A percentile compares a stretch with the other conserved stretches of the same genome.
Evolutionary conservation across 495 filamentous ascomycete species (phyloP).

Genomic region (Pyrenula aspistea): DNA sequence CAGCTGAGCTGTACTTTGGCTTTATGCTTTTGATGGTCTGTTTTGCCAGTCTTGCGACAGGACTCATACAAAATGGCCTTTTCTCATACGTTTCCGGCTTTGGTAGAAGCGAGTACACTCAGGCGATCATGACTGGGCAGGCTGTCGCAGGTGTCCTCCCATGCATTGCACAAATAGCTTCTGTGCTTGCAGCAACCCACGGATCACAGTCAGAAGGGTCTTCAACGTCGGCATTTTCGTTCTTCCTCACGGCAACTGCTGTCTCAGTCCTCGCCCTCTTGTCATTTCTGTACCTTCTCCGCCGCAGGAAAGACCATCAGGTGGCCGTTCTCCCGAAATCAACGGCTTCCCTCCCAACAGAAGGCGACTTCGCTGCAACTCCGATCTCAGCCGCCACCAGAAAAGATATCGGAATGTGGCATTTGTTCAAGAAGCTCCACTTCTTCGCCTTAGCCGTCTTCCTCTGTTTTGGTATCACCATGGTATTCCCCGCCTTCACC

Average conservation of each 20-base stretch:
- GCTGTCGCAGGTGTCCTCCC: conserved; percentile 87
- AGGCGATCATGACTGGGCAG: conserved; percentile 94
- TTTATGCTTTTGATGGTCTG: conserved; percentile 83
- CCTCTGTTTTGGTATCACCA: conserved; percentile 68
- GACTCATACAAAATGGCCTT: conserved; percentile 83
- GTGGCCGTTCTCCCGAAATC: neutral
- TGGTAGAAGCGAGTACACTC: conserved; percentile 73
- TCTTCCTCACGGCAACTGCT: conserved; percentile 78
- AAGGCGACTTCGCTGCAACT: conserved; percentile 2
- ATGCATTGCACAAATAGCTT: conserved; percentile 69
- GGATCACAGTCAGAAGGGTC: conserved; percentile 18
- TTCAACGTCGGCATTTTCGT: conserved; percentile 68
- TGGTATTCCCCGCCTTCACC: conserved; percentile 93
- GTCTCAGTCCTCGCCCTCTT: conserved; percentile 44
- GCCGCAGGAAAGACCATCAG: conserved; percentile 8
- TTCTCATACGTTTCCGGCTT: conserved; percentile 87
- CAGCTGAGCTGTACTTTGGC: conserved; percentile 54
- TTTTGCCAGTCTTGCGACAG: conserved; percentile 61
- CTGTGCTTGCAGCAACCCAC: conserved; percentile 56
- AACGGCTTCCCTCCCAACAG: conserved; percentile 1
- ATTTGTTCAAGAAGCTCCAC: conserved; percentile 59
- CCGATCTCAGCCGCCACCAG: neutral
- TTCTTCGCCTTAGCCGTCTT: conserved; percentile 62
- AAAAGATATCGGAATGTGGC: conserved; percentile 50
- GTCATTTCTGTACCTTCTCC: conserved; percentile 49